Base-by-base conservation (phyloP, 164 flowering plant species). In the Dillenia suffruticosa region DNA sequence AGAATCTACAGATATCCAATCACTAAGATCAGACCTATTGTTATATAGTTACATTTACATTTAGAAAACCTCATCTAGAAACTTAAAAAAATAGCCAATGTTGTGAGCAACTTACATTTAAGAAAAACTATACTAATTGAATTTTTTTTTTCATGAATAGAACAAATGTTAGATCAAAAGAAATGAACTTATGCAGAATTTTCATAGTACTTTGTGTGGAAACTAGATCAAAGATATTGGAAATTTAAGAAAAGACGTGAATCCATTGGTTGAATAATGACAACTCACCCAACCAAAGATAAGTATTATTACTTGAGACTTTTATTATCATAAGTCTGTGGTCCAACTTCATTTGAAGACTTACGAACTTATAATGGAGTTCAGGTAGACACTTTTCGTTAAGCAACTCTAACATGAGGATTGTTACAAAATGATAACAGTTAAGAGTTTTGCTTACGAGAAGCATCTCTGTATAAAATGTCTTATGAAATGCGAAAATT, bases 61-160 rank as follows among this genome's bases (percentile, higher is more conserved):
- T n/a, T n/a, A n/a, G n/a, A n/a, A n/a, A n/a, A n/a, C n/a, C n/a
- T n/a, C n/a, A n/a, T n/a, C n/a, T n/a, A n/a, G n/a, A n/a, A n/a
- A n/a, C n/a, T n/a, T n/a, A n/a, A n/a, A n/a, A n/a, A n/a, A n/a
- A n/a, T 62, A 26, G 9, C n/a, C 13, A 19, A 51, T 19, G 46
- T 62, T 1, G 4, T 62, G 19, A 19, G 9, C 9, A 62, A 22
- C 43, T 3, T 12, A 2, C 14, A 26, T 3, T 19, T 9, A 8
- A 5, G 46, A 44, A 51, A 12, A 19, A 59, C 69, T 22, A 66
- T 66, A 64, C 46, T 66, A 15, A 59, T 54, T 9, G 58, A 59
- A 24, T n/a, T n/a, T n/a, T 59, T 45, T 16, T 59, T 66, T 0
- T 3, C 2, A 32, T 40, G 17, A 67, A 67, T 46, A n/a, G 12